A percentile compares a stretch with the other conserved stretches of the same genome.
These are phyloP conservation scores for Sechiopsis laciniata DNA, from an alignment of 306 rosid species.

Conservation along the genomic window DNA sequence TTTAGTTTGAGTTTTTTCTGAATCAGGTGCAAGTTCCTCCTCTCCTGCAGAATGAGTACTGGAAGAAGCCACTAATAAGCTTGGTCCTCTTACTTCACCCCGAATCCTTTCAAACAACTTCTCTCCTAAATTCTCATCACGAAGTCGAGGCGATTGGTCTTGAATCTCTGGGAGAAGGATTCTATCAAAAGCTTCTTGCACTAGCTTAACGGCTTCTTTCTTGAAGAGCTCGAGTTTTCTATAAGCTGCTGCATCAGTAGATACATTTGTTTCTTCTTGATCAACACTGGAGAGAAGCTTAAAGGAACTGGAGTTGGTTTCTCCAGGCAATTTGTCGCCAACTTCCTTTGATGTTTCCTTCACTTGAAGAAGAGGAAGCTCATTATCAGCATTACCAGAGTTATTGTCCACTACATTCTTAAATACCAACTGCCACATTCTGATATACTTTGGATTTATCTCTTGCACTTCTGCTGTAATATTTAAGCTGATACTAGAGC, in stretches of 20 bases:
- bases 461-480: conserved; percentile 28
- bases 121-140: conserved; percentile 29
- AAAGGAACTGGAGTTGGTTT: conserved; percentile 26
- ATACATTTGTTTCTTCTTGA: conserved; percentile 28
- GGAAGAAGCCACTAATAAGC: conserved; percentile 21
- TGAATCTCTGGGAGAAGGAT: conserved; percentile 74
- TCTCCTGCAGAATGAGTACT: conserved; percentile 9
- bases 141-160: conserved; percentile 26
- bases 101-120: conserved; percentile 27
- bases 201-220: conserved; percentile 50
- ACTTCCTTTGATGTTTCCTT: conserved; percentile 35
- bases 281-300: conserved; percentile 24
- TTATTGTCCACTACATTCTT: conserved; percentile 54
- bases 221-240: conserved; percentile 26
- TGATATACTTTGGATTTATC: conserved; percentile 48
- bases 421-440: conserved; percentile 75
- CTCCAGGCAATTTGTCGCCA: conserved; percentile 18
- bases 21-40: conserved; percentile 15
- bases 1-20: conserved; percentile 20
- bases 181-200: conserved; percentile 75
- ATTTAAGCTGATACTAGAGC: conserved; percentile 20
- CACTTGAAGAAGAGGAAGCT: conserved; percentile 28
- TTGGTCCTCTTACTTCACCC: conserved; percentile 28
- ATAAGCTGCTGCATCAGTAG: conserved; percentile 22
- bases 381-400: conserved; percentile 28